Evolutionary conservation across 73 alveolate genomes (phyloP).

Genomic region (Paramecium caudatum): DNA sequence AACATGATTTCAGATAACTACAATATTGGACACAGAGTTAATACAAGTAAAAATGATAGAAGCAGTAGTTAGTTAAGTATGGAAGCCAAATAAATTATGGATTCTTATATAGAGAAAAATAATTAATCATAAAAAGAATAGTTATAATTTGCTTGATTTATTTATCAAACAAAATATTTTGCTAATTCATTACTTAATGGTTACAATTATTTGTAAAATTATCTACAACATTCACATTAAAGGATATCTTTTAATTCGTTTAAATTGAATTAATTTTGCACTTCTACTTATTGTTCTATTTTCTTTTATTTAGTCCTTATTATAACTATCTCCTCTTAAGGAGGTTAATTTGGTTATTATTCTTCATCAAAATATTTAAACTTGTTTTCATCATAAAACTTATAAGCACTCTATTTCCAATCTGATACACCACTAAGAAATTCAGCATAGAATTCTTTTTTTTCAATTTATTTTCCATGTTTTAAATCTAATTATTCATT

Average conservation of each 20-base stretch:
- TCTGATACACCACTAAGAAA: not conserved
- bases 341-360: not conserved
- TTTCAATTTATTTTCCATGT: not conserved
- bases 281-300: not conserved
- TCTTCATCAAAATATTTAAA: slow-evolving; percentile 70
- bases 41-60: slow-evolving; percentile 15
- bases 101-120: slow-evolving; percentile 7
- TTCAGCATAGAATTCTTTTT: slow-evolving; percentile 49
- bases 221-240: slow-evolving; percentile 16
- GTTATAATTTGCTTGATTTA: not conserved
- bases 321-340: slow-evolving; percentile 8
- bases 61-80: slow-evolving; percentile 10
- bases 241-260: slow-evolving; percentile 25
- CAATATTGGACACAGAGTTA: not conserved
- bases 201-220: slow-evolving; percentile 5
- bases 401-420: slow-evolving; percentile 12
- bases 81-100: slow-evolving; percentile 32
- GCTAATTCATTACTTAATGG: slow-evolving; percentile 23
- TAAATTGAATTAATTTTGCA: not conserved
- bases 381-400: slow-evolving; percentile 69
- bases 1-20: slow-evolving; percentile 10
- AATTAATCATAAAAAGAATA: slow-evolving; percentile 11
- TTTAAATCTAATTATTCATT: slow-evolving; percentile 32
- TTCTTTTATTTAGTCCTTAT: not conserved
- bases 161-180: slow-evolving; percentile 14